Evolutionary conservation across 2,329 filamentous ascomycete species (phyloP).

Genomic region (Uncinocarpus reesii): DNA sequence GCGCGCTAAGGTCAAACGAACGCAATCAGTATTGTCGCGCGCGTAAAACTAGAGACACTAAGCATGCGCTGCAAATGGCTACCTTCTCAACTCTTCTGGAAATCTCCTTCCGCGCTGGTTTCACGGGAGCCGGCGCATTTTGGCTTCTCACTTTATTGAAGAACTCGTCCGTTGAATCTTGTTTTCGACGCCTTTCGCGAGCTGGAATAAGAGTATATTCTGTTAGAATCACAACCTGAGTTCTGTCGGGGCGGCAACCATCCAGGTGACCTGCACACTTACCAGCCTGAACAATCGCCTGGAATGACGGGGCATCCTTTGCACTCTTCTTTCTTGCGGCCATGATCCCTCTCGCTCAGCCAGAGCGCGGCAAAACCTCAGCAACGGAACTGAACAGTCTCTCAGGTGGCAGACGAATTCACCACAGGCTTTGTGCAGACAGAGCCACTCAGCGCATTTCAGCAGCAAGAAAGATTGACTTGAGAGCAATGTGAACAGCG

Average conservation of each 20-base stretch:
- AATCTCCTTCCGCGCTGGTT: slow-evolving; percentile 32
- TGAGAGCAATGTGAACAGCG: too few species aligned
- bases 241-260: too few species aligned
- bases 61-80: slow-evolving; percentile 11
- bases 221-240: background rate
- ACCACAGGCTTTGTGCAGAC: too few species aligned
- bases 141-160: slow-evolving; percentile 45
- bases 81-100: slow-evolving; percentile 49
- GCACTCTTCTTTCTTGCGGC: slow-evolving; percentile 23
- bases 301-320: slow-evolving; percentile 34
- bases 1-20: slow-evolving; percentile 9
- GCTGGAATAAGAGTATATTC: slow-evolving; percentile 26
- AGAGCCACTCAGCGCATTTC: too few species aligned
- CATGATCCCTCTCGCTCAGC: slow-evolving; percentile 2
- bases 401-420: too few species aligned
- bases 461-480: too few species aligned
- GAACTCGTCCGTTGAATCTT: slow-evolving; percentile 49
- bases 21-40: slow-evolving; percentile 2
- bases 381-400: too few species aligned
- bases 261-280: slow-evolving; percentile 17
- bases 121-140: slow-evolving; percentile 35
- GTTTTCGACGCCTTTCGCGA: slow-evolving; percentile 46
- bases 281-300: slow-evolving; percentile 45
- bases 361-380: too few species aligned
- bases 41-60: background rate